Conservation (phyloP, 78 protist genomes). For the Dictyostelium discoideum region DNA sequence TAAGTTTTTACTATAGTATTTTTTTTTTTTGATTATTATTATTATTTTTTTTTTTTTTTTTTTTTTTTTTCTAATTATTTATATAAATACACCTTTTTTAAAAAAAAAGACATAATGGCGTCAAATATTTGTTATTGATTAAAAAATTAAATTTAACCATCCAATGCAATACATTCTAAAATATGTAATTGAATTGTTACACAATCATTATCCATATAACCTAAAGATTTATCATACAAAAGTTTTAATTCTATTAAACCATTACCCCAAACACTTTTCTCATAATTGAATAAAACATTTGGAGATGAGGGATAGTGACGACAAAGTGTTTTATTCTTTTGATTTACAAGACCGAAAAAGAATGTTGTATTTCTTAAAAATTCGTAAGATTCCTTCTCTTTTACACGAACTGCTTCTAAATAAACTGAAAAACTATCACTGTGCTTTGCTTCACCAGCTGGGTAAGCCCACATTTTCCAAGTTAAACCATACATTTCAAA, state of each 20-base stretch:
- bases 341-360: constrained; percentile 67
- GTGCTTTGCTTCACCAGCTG: constrained; percentile 79
- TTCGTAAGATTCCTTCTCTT: constrained; percentile 69
- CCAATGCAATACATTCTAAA: constrained; percentile 73
- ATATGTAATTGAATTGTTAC: constrained; percentile 68
- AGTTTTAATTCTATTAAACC: constrained; percentile 64
- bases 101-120: neutral
- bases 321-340: constrained; percentile 34
- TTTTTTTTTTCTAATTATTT: too few relatives aligned
- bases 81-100: too few relatives aligned
- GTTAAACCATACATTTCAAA: constrained; percentile 58
- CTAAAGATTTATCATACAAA: constrained; percentile 56
- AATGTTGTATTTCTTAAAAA: constrained; percentile 66
- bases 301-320: constrained; percentile 74
- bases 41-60: too few relatives aligned
- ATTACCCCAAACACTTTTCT: constrained; percentile 80
- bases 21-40: too few relatives aligned
- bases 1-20: neutral
- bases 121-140: neutral
- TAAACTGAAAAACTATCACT: constrained; percentile 68
- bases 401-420: constrained; percentile 61
- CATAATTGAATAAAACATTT: constrained; percentile 66
- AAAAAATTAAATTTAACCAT: constrained; percentile 36
- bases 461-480: constrained; percentile 79
- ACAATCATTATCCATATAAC: constrained; percentile 60